A percentile compares a stretch with the other conserved stretches of the same genome.
These are phyloP conservation scores for Lasiosphaeria hispida DNA, from an alignment of 495 filamentous ascomycete genomes.

Conservation along the genomic window DNA sequence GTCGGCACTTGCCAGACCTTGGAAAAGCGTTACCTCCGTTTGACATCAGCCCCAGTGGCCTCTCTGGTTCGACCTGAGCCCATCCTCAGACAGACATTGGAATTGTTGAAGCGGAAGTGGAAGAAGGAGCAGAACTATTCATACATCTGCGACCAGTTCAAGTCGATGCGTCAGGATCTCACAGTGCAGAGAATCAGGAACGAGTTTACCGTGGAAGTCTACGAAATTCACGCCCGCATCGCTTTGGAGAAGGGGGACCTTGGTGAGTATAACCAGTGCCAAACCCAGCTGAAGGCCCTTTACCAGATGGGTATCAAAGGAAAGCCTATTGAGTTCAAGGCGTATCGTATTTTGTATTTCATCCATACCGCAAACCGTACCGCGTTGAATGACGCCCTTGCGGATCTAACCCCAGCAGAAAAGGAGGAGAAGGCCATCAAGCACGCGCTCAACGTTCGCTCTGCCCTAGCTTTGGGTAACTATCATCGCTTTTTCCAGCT, in stretches of 20 bases:
- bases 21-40: slow-evolving; percentile 91
- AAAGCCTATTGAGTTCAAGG: slow-evolving; percentile 93
- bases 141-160: slow-evolving; percentile 99
- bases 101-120: slow-evolving; percentile 92
- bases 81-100: slow-evolving; percentile 78
- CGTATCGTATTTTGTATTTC: slow-evolving; percentile 99
- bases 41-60: slow-evolving; percentile 85
- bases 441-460: slow-evolving; percentile 89
- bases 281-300: slow-evolving; percentile 90
- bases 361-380: slow-evolving; percentile 98
- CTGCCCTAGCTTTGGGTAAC: slow-evolving; percentile 87
- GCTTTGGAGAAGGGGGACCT: slow-evolving; percentile 97
- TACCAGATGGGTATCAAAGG: slow-evolving; percentile 84
- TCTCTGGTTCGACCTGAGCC: slow-evolving; percentile 81
- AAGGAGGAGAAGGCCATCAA: slow-evolving; percentile 79
- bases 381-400: slow-evolving; percentile 95
- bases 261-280: slow-evolving; percentile 99
- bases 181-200: slow-evolving; percentile 96
- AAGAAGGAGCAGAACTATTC: slow-evolving; percentile 87
- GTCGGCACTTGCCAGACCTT: slow-evolving; percentile 80
- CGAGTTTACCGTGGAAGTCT: slow-evolving; percentile 91
- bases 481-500: slow-evolving; percentile 96
- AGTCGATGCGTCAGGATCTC: slow-evolving; percentile 95
- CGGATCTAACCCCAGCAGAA: slow-evolving; percentile 96
- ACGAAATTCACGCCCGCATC: slow-evolving; percentile 97